Evolutionary conservation across 169 alveolate genomes (phyloP).

Genomic region (Babesia divergens): DNA sequence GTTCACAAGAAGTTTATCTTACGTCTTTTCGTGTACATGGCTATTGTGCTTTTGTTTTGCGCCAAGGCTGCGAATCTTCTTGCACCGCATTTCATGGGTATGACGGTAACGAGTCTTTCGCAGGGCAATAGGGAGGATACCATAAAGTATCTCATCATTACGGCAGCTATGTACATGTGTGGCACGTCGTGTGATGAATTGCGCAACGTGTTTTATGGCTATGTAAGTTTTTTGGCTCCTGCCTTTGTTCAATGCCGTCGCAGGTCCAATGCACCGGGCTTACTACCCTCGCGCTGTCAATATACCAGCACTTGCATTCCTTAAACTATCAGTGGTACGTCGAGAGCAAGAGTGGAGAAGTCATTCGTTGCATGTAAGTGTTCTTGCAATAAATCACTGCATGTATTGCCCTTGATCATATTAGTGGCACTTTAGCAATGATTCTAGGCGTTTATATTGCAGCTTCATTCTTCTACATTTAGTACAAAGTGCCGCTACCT

Average conservation of each 20-base stretch:
- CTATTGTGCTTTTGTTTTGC: conserved; percentile 16
- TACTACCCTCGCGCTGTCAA: conserved; percentile 12
- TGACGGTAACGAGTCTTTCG: background rate
- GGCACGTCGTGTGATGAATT: conserved; percentile 38
- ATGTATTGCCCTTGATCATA: no score
- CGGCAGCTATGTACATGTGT: background rate
- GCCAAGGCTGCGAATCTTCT: conserved; percentile 35
- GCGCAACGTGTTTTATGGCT: conserved; percentile 47
- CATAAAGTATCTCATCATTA: background rate
- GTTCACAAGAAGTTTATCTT: background rate
- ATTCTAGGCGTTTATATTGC: no score
- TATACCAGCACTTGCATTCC: conserved; percentile 36
- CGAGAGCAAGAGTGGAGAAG: conserved; percentile 46
- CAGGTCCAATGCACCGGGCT: conserved; percentile 47
- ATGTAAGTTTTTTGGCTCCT: conserved; percentile 29
- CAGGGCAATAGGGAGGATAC: background rate
- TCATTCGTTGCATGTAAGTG: conserved; percentile 43
- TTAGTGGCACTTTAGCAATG: no score
- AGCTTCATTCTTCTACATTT: no score
- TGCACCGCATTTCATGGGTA: conserved; percentile 48
- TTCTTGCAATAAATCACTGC: no score
- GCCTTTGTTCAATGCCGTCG: background rate
- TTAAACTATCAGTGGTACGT: conserved; percentile 58
- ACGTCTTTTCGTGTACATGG: conserved; percentile 19
- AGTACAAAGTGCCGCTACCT: no score